Evolutionary conservation across 768 basidiomycete species (phyloP).

Genomic region (Trametopsis cervina): DNA sequence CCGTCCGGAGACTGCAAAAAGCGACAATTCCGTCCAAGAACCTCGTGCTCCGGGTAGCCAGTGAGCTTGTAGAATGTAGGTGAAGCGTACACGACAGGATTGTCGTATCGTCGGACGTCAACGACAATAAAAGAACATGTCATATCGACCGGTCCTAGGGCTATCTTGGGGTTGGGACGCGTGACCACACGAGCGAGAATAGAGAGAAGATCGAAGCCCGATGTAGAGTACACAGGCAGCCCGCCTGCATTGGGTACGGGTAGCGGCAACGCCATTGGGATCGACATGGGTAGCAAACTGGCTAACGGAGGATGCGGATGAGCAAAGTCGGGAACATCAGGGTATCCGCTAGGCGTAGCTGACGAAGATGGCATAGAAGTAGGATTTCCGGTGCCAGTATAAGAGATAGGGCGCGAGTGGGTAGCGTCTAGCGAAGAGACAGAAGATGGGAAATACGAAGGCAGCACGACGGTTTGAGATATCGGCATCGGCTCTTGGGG

Average conservation of each 20-base stretch:
- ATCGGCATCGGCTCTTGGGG: background rate
- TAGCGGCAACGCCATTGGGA: slow-evolving; percentile 15
- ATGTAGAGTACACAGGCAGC: slow-evolving; percentile 75
- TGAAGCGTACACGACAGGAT: slow-evolving; percentile 86
- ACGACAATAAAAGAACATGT: slow-evolving; percentile 90
- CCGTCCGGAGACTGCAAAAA: slow-evolving; percentile 80
- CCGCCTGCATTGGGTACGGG: slow-evolving; percentile 21
- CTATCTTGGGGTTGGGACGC: slow-evolving; percentile 66
- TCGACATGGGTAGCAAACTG: slow-evolving; percentile 2
- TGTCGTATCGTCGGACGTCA: slow-evolving; percentile 75
- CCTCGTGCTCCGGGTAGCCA: slow-evolving; percentile 66
- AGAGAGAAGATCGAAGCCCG: slow-evolving; percentile 86
- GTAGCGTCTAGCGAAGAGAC: background rate
- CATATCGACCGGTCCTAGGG: slow-evolving; percentile 87
- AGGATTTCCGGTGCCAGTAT: no score
- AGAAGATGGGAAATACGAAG: background rate
- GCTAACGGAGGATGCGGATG: background rate
- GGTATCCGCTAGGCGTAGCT: background rate
- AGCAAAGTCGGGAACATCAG: background rate
- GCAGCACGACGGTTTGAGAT: background rate
- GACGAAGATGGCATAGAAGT: background rate
- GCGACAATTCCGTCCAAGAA: slow-evolving; percentile 86
- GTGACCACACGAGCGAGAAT: slow-evolving; percentile 72
- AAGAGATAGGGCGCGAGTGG: no score
- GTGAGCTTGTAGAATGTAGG: slow-evolving; percentile 76